Evolutionary conservation across 495 filamentous ascomycete genomes (phyloP).

Genomic region (Chlorociboria aeruginascens): DNA sequence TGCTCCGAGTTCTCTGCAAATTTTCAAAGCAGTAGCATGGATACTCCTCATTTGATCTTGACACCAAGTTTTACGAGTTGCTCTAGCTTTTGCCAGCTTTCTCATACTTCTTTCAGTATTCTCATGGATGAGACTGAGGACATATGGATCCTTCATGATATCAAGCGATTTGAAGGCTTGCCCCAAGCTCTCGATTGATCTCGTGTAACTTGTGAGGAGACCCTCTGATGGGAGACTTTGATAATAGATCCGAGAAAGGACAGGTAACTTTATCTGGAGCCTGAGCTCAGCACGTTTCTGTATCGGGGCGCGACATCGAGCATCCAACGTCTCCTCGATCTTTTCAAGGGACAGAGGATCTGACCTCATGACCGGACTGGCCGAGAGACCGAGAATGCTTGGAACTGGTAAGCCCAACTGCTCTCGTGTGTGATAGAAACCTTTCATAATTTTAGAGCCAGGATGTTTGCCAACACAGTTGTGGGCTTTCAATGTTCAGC

Average conservation of each 20-base stretch:
- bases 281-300: constrained; percentile 59
- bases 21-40: constrained; percentile 31
- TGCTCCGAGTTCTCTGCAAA: constrained; percentile 56
- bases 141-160: constrained; percentile 58
- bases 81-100: constrained; percentile 34
- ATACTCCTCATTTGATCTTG: constrained; percentile 51
- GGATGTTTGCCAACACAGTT: constrained; percentile 53
- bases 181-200: constrained; percentile 24
- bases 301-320: constrained; percentile 61
- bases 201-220: constrained; percentile 8
- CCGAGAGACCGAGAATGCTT: constrained; percentile 71
- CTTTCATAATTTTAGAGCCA: constrained; percentile 65
- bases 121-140: constrained; percentile 36
- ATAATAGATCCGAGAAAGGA: constrained; percentile 42
- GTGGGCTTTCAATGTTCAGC: constrained; percentile 42
- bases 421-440: constrained; percentile 51
- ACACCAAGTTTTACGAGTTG: constrained; percentile 47
- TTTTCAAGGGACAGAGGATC: constrained; percentile 34
- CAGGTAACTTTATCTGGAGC: constrained; percentile 53
- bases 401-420: constrained; percentile 38
- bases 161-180: constrained; percentile 35
- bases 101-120: constrained; percentile 22
- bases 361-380: constrained; percentile 62
- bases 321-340: constrained; percentile 68
- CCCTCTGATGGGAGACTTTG: constrained; percentile 2